phyloP scores from a whole-genome alignment of 2,329 filamentous ascomycete genomes.

The Fusarium cyanostomum region DNA sequence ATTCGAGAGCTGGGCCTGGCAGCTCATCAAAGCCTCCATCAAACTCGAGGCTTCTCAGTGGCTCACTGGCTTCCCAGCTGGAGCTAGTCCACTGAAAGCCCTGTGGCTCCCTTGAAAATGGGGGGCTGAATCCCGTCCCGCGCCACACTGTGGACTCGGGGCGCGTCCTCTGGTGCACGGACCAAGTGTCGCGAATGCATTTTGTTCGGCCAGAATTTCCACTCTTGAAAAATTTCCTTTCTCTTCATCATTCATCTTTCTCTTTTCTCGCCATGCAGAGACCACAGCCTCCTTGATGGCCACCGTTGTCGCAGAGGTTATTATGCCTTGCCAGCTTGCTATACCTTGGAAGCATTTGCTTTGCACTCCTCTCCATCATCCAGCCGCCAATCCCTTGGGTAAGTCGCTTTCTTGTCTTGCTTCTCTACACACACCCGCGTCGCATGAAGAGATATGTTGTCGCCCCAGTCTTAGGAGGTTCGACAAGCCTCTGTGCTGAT shows the following conservation, averaged over 20 bases:
- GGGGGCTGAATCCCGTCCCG: slow-evolving; percentile 7
- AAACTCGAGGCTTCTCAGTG: slow-evolving; percentile 8
- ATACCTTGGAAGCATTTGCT: slow-evolving; percentile 1
- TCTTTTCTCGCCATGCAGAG: slow-evolving; percentile 2
- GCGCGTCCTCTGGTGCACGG: slow-evolving; percentile 35
- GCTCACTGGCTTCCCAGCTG: slow-evolving; percentile 10
- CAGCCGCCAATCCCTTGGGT: slow-evolving; percentile 24
- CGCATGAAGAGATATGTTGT: slow-evolving; percentile 59
- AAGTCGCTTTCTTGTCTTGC: slow-evolving; percentile 12
- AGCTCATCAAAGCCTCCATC: slow-evolving; percentile 16
- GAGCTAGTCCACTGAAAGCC: background rate
- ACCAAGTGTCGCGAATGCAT: slow-evolving; percentile 27
- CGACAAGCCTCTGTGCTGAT: slow-evolving; percentile 60
- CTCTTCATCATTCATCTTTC: slow-evolving; percentile 32
- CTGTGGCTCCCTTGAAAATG: background rate
- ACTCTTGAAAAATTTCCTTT: slow-evolving; percentile 32
- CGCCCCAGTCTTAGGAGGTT: slow-evolving; percentile 61
- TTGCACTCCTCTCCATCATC: background rate
- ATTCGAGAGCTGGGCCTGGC: slow-evolving; percentile 24
- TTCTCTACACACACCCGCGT: slow-evolving; percentile 13
- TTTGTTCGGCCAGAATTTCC: slow-evolving; percentile 39
- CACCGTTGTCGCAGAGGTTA: background rate
- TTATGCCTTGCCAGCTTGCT: slow-evolving; percentile 15
- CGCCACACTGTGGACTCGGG: slow-evolving; percentile 26
- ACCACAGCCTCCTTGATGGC: background rate